These are phyloP conservation scores for Colletotrichum liaoningense DNA, from an alignment of 2,329 filamentous ascomycete species.

Conservation along the genomic window DNA sequence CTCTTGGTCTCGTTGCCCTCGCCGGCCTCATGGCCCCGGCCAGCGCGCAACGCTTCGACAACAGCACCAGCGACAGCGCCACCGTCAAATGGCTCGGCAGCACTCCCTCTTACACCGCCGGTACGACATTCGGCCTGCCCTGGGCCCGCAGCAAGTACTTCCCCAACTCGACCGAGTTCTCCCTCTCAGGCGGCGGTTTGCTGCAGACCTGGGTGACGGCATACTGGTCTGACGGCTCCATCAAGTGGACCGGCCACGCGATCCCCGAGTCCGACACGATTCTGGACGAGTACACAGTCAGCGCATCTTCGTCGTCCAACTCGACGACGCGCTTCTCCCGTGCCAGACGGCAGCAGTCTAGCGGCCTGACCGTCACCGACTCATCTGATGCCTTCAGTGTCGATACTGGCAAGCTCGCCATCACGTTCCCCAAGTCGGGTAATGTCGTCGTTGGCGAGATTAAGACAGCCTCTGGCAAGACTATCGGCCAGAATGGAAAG, in stretches of 20 bases:
- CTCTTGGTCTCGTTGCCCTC: conserved; percentile 27
- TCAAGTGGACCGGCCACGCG: conserved; percentile 72
- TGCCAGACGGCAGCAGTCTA: conserved; percentile 40
- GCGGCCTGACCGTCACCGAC: conserved; percentile 39
- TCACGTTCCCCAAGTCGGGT: conserved; percentile 56
- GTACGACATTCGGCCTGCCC: conserved; percentile 57
- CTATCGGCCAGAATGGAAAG: conserved; percentile 58
- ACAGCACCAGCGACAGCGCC: conserved; percentile 28
- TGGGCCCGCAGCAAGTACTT: conserved; percentile 54
- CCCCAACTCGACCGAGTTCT: conserved; percentile 50
- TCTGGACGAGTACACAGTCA: conserved; percentile 54
- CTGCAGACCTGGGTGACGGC: conserved; percentile 67
- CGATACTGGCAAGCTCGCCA: conserved; percentile 56
- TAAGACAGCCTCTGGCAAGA: conserved; percentile 52
- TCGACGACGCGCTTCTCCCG: conserved; percentile 39
- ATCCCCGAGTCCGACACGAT: conserved; percentile 55
- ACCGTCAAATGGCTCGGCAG: conserved; percentile 54
- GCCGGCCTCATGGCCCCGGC: conserved; percentile 32
- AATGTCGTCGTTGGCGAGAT: conserved; percentile 52
- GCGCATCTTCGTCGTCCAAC: conserved; percentile 33
- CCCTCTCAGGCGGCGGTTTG: conserved; percentile 40
- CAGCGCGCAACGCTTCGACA: conserved; percentile 18
- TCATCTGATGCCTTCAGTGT: conserved; percentile 47
- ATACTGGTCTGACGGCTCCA: conserved; percentile 69
- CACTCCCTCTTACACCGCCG: conserved; percentile 46